A percentile compares a stretch with the other conserved stretches of the same genome.
These are phyloP conservation scores for Suillus ampliporus DNA, from an alignment of 768 basidiomycete species.

Conservation along the genomic window DNA sequence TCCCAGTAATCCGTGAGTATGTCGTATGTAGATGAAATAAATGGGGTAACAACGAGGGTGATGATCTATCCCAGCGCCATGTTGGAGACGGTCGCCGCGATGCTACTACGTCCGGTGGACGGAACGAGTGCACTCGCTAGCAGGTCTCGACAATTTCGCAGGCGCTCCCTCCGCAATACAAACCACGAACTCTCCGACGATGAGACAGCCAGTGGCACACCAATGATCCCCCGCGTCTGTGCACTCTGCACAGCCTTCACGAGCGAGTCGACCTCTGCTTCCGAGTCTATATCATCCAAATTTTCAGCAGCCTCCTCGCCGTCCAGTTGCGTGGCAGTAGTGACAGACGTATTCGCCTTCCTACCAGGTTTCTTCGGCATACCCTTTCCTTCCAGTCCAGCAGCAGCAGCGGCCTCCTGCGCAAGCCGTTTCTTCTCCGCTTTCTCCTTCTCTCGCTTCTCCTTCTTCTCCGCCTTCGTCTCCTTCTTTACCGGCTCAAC, in stretches of 20 bases:
- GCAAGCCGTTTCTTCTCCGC: constrained; percentile 80
- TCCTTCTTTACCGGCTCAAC: constrained; percentile 88
- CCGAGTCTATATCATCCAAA: constrained; percentile 81
- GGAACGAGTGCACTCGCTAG: constrained; percentile 55
- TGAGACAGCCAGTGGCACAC: constrained; percentile 72
- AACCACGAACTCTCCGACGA: constrained; percentile 83
- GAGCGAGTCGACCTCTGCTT: constrained; percentile 81
- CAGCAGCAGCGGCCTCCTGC: constrained; percentile 70
- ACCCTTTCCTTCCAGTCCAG: constrained; percentile 67
- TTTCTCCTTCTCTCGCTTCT: constrained; percentile 81
- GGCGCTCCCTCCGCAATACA: constrained; percentile 71
- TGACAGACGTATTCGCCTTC: constrained; percentile 46
- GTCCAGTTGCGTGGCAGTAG: constrained; percentile 55
- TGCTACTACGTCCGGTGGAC: constrained; percentile 25
- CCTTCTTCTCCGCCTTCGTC: constrained; percentile 87
- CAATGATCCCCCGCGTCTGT: constrained; percentile 61
- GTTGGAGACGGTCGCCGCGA: constrained; percentile 14
- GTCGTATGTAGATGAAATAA: constrained; percentile 2
- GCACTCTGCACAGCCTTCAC: constrained; percentile 64
- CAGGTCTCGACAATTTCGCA: constrained; percentile 61
- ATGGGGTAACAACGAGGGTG: neutral
- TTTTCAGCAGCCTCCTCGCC: constrained; percentile 72
- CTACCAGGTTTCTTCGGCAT: constrained; percentile 61
- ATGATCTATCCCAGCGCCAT: constrained; percentile 3
- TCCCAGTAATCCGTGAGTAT: constrained; percentile 6